These are phyloP conservation scores for Euphorbia tirucalli DNA, from an alignment of 345 rosid genomes.

Conservation along the genomic window DNA sequence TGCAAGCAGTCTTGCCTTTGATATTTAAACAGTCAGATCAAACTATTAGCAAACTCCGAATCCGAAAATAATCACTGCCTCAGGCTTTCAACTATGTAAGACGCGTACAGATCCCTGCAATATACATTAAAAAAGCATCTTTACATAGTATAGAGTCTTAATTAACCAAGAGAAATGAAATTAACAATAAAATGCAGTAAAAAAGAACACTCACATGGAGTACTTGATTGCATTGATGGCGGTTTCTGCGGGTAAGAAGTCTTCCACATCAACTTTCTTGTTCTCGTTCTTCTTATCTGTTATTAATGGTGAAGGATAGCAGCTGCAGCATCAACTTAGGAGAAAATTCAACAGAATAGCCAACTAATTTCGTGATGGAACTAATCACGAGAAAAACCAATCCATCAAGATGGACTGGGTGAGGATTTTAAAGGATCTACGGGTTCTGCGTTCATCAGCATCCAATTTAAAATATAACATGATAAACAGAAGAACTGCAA, in stretches of 20 bases:
- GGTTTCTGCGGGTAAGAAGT: constrained; percentile 75
- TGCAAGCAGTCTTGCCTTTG: constrained; percentile 11
- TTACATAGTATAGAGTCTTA: background rate
- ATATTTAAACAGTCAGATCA: background rate
- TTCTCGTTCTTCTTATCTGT: constrained; percentile 98
- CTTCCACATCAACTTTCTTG: constrained; percentile 91
- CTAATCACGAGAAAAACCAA: background rate
- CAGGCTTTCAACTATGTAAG: constrained; percentile 85
- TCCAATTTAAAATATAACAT: background rate
- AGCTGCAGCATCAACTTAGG: background rate
- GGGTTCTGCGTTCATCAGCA: background rate
- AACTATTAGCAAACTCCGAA: background rate
- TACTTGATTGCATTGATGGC: constrained; percentile 75
- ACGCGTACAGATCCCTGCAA: constrained; percentile 91
- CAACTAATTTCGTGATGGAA: background rate
- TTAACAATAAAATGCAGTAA: background rate
- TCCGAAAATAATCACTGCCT: constrained; percentile 47
- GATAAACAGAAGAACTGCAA: constrained; percentile 8
- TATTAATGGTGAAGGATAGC: constrained; percentile 43
- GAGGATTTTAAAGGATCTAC: background rate
- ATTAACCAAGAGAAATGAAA: background rate
- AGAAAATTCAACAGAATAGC: background rate
- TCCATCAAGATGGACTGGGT: background rate
- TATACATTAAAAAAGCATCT: background rate
- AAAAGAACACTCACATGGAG: constrained; percentile 65